These are phyloP conservation scores for Fusarium tupiense DNA, from an alignment of 2,329 filamentous ascomycete genomes.

Conservation along the genomic window DNA sequence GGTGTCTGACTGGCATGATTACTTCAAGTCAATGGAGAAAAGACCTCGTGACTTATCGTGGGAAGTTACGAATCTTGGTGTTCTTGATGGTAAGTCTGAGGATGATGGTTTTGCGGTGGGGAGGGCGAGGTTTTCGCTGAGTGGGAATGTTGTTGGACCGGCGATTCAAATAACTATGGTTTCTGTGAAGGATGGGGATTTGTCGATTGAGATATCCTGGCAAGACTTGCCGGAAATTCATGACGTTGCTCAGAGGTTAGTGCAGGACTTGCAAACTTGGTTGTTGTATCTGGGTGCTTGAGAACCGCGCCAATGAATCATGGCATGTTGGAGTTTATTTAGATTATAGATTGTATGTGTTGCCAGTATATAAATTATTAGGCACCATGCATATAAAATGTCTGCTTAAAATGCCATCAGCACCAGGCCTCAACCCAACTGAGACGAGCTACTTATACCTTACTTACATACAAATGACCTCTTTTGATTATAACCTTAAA, in stretches of 20 bases:
- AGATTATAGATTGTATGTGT: rapidly evolving
- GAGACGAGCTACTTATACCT: not conserved
- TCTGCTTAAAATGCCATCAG: rapidly evolving
- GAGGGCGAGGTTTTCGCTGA: not conserved
- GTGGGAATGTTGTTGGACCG: not conserved
- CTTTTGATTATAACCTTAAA: too few relatives aligned
- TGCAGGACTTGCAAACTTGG: not conserved
- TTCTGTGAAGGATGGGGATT: not conserved
- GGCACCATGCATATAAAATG: not conserved
- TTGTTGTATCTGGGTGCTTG: not conserved
- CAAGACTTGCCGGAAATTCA: not conserved
- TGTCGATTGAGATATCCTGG: not conserved
- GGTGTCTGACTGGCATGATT: not conserved
- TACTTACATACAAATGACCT: rapidly evolving
- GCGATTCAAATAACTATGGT: not conserved
- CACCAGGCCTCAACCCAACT: rapidly evolving
- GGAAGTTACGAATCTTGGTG: conserved; percentile 3
- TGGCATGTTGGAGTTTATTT: rapidly evolving
- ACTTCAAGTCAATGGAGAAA: not conserved
- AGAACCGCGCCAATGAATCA: rapidly evolving
- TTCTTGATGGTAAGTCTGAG: not conserved
- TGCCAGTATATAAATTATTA: too few relatives aligned
- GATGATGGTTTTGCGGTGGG: not conserved
- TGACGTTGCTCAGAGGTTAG: not conserved
- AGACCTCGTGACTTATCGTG: conserved; percentile 5